These are phyloP conservation scores for Coriaria nepalensis DNA, from an alignment of 306 rosid species.

Conservation along the genomic window DNA sequence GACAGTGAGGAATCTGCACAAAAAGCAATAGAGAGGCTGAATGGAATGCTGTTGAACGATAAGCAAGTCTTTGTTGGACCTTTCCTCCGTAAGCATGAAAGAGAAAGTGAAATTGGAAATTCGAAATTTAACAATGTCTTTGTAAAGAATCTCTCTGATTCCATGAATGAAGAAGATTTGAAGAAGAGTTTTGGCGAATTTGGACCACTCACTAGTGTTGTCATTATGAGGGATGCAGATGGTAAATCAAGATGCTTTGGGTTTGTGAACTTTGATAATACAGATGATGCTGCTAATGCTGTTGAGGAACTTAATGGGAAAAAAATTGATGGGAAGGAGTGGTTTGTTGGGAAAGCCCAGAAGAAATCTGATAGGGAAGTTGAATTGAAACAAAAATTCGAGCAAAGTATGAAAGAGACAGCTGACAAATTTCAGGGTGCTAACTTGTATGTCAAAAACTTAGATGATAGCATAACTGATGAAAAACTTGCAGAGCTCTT, in stretches of 20 bases:
- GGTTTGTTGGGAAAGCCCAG: slow-evolving; percentile 92
- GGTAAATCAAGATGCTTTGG: slow-evolving; percentile 97
- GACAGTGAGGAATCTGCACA: slow-evolving; percentile 86
- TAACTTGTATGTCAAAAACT: slow-evolving; percentile 69
- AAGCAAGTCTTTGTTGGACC: slow-evolving; percentile 97
- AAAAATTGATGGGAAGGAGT: slow-evolving; percentile 66
- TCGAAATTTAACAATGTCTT: slow-evolving; percentile 70
- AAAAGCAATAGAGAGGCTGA: slow-evolving; percentile 74
- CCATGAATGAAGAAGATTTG: slow-evolving; percentile 78
- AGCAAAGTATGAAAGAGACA: slow-evolving; percentile 82
- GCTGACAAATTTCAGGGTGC: slow-evolving; percentile 91
- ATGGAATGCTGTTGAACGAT: slow-evolving; percentile 94
- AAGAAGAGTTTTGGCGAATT: slow-evolving; percentile 51
- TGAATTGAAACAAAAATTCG: slow-evolving; percentile 64
- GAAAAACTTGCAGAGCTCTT: slow-evolving; percentile 72
- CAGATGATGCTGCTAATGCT: slow-evolving; percentile 72
- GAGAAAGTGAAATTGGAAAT: slow-evolving; percentile 46
- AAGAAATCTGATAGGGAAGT: slow-evolving; percentile 86
- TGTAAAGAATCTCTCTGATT: slow-evolving; percentile 74
- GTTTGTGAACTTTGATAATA: slow-evolving; percentile 78
- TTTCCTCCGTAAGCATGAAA: slow-evolving; percentile 95
- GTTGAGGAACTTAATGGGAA: slow-evolving; percentile 77
- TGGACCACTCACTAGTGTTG: slow-evolving; percentile 75
- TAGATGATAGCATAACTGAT: slow-evolving; percentile 65
- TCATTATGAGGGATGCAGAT: slow-evolving; percentile 84